phyloP scores from a whole-genome alignment of 1,139 yeast species.

The Blastobotrys ciferrii region DNA sequence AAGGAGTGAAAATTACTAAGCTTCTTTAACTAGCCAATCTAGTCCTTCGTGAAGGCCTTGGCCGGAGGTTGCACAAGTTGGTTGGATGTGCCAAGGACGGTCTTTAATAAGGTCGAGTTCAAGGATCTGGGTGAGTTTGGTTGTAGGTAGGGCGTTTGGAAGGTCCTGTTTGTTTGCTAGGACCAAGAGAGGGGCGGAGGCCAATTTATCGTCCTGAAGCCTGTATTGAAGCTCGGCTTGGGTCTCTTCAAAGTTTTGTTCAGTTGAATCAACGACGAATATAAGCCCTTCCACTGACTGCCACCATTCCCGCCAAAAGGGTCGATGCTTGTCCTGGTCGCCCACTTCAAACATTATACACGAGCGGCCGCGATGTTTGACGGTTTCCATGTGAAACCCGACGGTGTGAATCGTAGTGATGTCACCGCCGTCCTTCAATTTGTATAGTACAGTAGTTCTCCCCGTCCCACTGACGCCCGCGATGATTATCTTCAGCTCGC shows the following conservation, averaged over 20 bases:
- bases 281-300: constrained; percentile 93
- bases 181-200: constrained; percentile 83
- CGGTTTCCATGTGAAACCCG: too few relatives aligned
- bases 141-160: constrained; percentile 95
- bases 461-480: too few relatives aligned
- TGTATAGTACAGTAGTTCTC: too few relatives aligned
- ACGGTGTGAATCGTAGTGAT: too few relatives aligned
- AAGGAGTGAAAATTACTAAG: too few relatives aligned
- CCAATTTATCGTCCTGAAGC: constrained; percentile 90
- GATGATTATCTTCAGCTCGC: too few relatives aligned
- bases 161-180: constrained; percentile 86
- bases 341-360: too few relatives aligned
- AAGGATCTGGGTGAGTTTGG: constrained; percentile 88
- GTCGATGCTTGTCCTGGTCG: constrained; percentile 96
- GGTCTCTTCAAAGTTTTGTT: constrained; percentile 87
- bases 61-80: constrained; percentile 92
- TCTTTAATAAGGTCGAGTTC: constrained; percentile 90
- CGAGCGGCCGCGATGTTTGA: too few relatives aligned
- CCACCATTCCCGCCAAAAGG: constrained; percentile 93
- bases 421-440: too few relatives aligned
- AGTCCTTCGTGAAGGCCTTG: constrained; percentile 93
- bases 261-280: constrained; percentile 89
- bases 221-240: constrained; percentile 91
- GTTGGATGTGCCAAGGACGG: constrained; percentile 94
- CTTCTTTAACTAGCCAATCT: too few relatives aligned